phyloP scores from a whole-genome alignment of 2,329 filamentous ascomycete species.

The Hymenoscyphus repandus region DNA sequence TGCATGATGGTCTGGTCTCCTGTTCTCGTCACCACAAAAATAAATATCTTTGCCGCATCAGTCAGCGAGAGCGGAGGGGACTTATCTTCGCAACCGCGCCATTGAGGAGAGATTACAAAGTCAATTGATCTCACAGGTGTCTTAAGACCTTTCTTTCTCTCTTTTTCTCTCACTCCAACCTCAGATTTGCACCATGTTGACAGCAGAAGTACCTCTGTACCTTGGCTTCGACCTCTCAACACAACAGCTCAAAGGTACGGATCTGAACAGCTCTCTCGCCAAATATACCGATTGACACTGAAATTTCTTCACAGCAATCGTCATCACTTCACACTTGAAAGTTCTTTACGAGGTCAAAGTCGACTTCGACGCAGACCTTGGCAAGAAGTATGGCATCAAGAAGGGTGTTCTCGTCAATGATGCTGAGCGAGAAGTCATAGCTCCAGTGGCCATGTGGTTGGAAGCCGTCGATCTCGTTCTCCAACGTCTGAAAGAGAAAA shows the following conservation, averaged over 20 bases:
- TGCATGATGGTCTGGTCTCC: too few relatives aligned
- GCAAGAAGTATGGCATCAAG: constrained; percentile 65
- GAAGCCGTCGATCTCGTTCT: constrained; percentile 88
- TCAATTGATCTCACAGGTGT: too few relatives aligned
- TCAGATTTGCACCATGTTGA: constrained; percentile 31
- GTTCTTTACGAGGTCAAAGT: constrained; percentile 83
- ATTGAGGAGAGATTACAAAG: too few relatives aligned
- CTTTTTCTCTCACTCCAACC: not conserved
- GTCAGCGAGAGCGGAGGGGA: too few relatives aligned
- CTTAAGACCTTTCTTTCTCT: not conserved
- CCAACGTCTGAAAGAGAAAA: constrained; percentile 60
- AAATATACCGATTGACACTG: constrained; percentile 8
- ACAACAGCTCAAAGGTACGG: constrained; percentile 83
- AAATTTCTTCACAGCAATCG: constrained; percentile 54
- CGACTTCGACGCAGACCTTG: constrained; percentile 85
- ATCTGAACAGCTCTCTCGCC: not conserved
- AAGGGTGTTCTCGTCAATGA: constrained; percentile 87
- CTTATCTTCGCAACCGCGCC: too few relatives aligned
- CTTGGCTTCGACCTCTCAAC: constrained; percentile 95
- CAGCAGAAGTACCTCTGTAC: constrained; percentile 58
- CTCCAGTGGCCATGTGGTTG: constrained; percentile 90
- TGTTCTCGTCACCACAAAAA: too few relatives aligned
- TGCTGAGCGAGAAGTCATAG: constrained; percentile 80
- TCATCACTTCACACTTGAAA: constrained; percentile 76
- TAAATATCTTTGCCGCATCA: too few relatives aligned